Conservation (phyloP, 1,139 yeast species). For the Kazachstania sp. region DNA sequence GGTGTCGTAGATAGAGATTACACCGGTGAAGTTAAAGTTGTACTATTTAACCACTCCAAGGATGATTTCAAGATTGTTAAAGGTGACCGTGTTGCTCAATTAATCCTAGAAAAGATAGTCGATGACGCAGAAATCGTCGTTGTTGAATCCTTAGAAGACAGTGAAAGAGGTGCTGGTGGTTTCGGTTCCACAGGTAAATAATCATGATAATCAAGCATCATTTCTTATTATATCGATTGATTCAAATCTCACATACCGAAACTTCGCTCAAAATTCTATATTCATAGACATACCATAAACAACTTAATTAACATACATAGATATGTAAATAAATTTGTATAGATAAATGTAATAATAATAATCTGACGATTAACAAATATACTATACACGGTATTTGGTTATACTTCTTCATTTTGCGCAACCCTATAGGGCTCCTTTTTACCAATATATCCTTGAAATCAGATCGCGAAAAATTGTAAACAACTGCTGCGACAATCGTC, state of each 20-base stretch:
- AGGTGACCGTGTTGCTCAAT: conserved; percentile 60
- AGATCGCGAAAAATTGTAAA: neutral
- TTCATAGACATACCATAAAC: no score
- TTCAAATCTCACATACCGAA: no score
- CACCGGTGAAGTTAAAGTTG: conserved; percentile 87
- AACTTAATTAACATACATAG: no score
- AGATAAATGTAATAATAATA: no score
- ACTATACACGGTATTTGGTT: no score
- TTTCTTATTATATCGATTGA: no score
- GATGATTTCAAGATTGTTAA: conserved; percentile 38
- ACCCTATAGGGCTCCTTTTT: no score
- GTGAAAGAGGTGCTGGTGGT: conserved; percentile 85
- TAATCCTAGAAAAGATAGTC: conserved; percentile 76
- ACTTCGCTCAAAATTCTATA: no score
- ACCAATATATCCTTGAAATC: no score
- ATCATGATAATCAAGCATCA: neutral
- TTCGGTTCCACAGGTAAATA: conserved; percentile 83
- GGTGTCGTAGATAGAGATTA: conserved; percentile 97
- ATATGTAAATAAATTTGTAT: no score
- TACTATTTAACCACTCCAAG: conserved; percentile 70
- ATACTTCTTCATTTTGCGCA: no score
- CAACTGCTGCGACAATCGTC: neutral
- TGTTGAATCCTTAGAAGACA: conserved; percentile 55
- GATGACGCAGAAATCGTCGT: conserved; percentile 59
- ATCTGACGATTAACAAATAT: no score